Evolutionary conservation across 805 yeast genomes (phyloP).

Genomic region (Saccharomycopsis fibuligera): DNA sequence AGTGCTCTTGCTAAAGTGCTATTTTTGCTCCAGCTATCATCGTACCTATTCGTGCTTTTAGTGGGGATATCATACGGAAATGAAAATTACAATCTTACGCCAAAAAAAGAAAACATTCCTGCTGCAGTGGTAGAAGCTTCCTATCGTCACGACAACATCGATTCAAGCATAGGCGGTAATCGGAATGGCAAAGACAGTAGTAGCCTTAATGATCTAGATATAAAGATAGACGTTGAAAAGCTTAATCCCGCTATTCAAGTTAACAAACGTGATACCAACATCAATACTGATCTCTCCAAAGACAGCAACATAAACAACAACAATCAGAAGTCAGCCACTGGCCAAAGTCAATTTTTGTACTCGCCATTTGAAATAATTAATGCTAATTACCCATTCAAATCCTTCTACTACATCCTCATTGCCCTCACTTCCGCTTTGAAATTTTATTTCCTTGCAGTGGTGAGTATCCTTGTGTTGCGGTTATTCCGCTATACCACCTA

Average conservation of each 20-base stretch:
- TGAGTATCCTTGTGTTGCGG: not conserved
- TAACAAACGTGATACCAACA: not conserved
- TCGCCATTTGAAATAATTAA: constrained; percentile 20
- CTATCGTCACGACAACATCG: no score
- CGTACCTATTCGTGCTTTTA: constrained; percentile 5
- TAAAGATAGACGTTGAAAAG: not conserved
- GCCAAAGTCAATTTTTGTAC: constrained; percentile 9
- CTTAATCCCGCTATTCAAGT: not conserved
- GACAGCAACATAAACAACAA: not conserved
- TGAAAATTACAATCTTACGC: constrained; percentile 8
- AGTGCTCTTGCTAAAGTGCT: constrained; percentile 1
- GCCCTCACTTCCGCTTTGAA: constrained; percentile 14
- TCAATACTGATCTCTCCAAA: not conserved
- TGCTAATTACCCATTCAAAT: constrained; percentile 13
- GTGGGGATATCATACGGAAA: constrained; percentile 3
- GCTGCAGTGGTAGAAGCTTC: no score
- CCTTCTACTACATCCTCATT: constrained; percentile 6
- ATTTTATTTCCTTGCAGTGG: not conserved
- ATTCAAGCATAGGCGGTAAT: not conserved
- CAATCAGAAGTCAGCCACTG: constrained; percentile 10
- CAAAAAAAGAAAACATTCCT: no score
- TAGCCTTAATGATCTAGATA: not conserved
- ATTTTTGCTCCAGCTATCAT: constrained; percentile 1
- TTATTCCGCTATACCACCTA: constrained; percentile 7
- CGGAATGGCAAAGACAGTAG: no score